Evolutionary conservation across 805 yeast genomes (phyloP).

Genomic region (Clavispora vitiphila): DNA sequence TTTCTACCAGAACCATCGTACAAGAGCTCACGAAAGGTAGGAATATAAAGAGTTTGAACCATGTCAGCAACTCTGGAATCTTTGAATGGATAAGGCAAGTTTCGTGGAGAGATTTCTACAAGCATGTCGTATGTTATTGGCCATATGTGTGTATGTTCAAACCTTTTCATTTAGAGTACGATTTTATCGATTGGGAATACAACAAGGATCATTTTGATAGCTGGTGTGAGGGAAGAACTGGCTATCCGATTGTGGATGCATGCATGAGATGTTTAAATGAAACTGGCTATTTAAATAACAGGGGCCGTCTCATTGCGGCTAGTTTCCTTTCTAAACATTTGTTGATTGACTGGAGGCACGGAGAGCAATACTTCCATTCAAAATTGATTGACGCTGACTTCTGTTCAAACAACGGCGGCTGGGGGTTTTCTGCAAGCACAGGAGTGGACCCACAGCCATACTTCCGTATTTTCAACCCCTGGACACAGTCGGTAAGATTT

Average conservation of each 20-base stretch:
- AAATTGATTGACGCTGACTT: conserved; percentile 49
- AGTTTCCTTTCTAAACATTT: conserved; percentile 48
- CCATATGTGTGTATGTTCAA: conserved; percentile 48
- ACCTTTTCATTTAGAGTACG: conserved; percentile 43
- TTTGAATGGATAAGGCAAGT: conserved; percentile 48
- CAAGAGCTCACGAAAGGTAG: conserved; percentile 22
- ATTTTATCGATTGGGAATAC: conserved; percentile 41
- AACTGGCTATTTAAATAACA: conserved; percentile 52
- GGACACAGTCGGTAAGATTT: conserved; percentile 43
- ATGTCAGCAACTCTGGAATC: conserved; percentile 28
- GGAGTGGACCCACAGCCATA: conserved; percentile 56
- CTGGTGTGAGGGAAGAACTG: conserved; percentile 54
- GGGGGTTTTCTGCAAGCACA: conserved; percentile 51
- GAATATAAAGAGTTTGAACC: conserved; percentile 17
- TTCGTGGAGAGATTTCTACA: conserved; percentile 57
- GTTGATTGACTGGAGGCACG: conserved; percentile 51
- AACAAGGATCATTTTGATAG: conserved; percentile 36
- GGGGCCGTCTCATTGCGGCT: conserved; percentile 51
- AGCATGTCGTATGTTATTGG: conserved; percentile 44
- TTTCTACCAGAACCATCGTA: conserved; percentile 39
- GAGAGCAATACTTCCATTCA: conserved; percentile 47
- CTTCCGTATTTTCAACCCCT: conserved; percentile 52
- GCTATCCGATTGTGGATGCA: conserved; percentile 55
- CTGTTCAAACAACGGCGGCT: conserved; percentile 52
- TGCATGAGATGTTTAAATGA: conserved; percentile 47